phyloP scores from a whole-genome alignment of 768 basidiomycete species.

The button mushroom (Agaricus bisporus) region DNA sequence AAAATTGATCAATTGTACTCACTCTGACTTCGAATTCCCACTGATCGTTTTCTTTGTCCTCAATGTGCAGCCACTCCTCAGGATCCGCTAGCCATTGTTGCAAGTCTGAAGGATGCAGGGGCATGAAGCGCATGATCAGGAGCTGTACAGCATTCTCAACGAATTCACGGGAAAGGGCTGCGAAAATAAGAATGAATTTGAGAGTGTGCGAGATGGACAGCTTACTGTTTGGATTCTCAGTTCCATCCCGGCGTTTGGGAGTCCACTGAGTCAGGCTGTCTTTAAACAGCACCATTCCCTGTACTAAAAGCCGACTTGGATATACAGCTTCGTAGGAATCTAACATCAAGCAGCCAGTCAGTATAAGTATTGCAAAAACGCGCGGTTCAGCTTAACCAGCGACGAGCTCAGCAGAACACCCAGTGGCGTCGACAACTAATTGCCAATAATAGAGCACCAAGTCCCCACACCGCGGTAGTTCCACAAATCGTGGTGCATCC shows the following conservation, averaged over 20 bases:
- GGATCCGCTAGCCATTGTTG: constrained; percentile 83
- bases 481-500: constrained; percentile 49
- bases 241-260: constrained; percentile 53
- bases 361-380: neutral
- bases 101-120: constrained; percentile 74
- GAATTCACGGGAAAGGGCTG: constrained; percentile 63
- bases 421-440: constrained; percentile 68
- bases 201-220: neutral
- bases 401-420: constrained; percentile 43
- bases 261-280: constrained; percentile 79
- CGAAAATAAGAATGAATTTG: neutral
- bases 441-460: constrained; percentile 79
- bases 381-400: constrained; percentile 35
- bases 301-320: constrained; percentile 76
- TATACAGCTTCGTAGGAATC: constrained; percentile 61
- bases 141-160: constrained; percentile 69
- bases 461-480: constrained; percentile 56
- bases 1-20: constrained; percentile 17
- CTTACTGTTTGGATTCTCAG: constrained; percentile 53
- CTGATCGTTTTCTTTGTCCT: constrained; percentile 84
- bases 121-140: constrained; percentile 81
- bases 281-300: constrained; percentile 82
- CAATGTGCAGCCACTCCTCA: constrained; percentile 90
- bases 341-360: constrained; percentile 19
- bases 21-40: constrained; percentile 95